Evolutionary conservation across 345 rosid species (phyloP), one percentile per base, ranked within the genome.

Genomic region (Camelina hispida): DNA sequence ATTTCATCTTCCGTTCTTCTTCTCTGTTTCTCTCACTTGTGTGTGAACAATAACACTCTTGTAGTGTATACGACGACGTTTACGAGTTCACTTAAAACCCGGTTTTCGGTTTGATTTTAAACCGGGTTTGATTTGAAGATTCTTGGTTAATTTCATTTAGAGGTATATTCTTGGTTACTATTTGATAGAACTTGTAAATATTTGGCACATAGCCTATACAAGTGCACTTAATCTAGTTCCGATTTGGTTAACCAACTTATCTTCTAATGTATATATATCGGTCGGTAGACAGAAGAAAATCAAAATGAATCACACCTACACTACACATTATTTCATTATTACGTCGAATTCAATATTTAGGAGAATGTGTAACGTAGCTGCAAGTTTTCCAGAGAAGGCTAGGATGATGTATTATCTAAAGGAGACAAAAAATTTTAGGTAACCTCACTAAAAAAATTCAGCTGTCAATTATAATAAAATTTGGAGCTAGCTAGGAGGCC

Each of bases 1-100:
- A 63, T 77, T 70, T 78, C 81, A 78, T 78, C 5, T 55, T 55
- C 38, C 17, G 5, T 52, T 34, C 7, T 5, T 50, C 62, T 13
- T 6, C 15, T 35, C 14, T n/a, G 11, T 17, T 28, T 30, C 22
- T 34, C 37, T 34, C 37, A 34, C 37, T 34, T 34, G 37, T 7
- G 28, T 18, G 30, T 37, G 16, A 54, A 15, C n/a, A 15, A 12
- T 20, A 2, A 16, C 35, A 1, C 35, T 28, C 4, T 20, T 20
- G 1, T 0, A n/a, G 9, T 12, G 40, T 0, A 0, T 22, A 65
- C 66, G 51, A 65, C 71, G 58, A 13, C 71, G 58, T 46, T 2
- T 56, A 3, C 25, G 1, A 1, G 7, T 11, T 18, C 30, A 48
- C 38, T 55, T 46, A 1, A 32, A 14, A 30, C 30, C 17, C 4